Evolutionary conservation across 371 early-diverging fungal genomes (phyloP).

Genomic region (Mucor sp.): DNA sequence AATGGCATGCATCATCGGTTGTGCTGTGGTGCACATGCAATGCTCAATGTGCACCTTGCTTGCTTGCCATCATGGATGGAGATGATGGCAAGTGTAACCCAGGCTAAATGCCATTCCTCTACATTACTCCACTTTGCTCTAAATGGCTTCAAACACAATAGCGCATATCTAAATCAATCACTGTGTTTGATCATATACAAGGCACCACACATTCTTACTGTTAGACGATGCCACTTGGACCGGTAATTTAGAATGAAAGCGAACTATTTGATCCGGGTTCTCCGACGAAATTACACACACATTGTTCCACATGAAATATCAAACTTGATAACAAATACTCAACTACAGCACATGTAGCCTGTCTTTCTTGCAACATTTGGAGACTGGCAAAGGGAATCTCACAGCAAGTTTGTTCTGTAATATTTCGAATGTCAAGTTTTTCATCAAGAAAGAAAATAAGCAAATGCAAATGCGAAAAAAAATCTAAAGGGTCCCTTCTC

Average conservation of each 20-base stretch:
- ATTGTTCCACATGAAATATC: background rate
- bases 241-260: background rate
- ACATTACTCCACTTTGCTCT: too few relatives aligned
- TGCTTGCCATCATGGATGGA: too few relatives aligned
- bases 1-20: background rate
- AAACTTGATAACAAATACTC: background rate
- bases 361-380: background rate
- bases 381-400: background rate
- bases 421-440: background rate
- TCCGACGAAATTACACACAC: background rate
- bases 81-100: too few relatives aligned
- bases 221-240: background rate
- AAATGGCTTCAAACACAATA: too few relatives aligned
- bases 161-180: too few relatives aligned
- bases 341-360: background rate
- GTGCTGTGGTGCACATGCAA: background rate
- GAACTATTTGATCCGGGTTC: slow-evolving; percentile 2
- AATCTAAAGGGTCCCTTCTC: background rate
- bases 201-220: background rate
- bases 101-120: too few relatives aligned
- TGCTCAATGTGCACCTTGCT: too few relatives aligned
- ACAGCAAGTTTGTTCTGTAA: background rate
- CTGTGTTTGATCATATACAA: background rate
- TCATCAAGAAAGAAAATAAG: too few relatives aligned
- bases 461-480: too few relatives aligned